Evolutionary conservation across 352 stramenopile genomes (phyloP).

Genomic region (Globisporangium polare): DNA sequence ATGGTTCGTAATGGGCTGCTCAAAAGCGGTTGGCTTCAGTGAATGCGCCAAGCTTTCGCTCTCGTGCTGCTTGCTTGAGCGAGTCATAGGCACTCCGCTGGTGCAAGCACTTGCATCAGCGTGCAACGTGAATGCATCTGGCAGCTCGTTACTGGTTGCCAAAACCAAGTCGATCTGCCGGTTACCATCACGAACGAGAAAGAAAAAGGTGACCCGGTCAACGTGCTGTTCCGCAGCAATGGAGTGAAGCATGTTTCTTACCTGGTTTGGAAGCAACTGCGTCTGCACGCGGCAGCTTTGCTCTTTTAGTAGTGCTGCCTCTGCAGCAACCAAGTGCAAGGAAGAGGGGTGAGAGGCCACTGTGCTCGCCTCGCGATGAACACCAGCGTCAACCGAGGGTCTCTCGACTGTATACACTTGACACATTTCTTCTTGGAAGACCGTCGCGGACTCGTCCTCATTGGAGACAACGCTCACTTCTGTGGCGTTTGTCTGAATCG

Average conservation of each 20-base stretch:
- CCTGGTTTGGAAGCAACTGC: background rate
- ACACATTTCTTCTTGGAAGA: background rate
- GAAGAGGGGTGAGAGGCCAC: background rate
- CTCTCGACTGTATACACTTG: conserved; percentile 19
- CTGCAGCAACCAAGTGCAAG: background rate
- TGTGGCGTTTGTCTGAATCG: too few species aligned
- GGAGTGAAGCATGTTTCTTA: background rate
- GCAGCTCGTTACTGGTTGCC: background rate
- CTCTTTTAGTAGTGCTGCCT: background rate
- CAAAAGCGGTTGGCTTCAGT: conserved; percentile 11
- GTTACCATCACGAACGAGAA: background rate
- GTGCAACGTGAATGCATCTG: background rate
- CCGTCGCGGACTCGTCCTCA: background rate
- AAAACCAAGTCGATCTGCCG: background rate
- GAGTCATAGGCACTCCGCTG: background rate
- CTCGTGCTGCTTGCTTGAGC: background rate
- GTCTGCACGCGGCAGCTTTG: background rate
- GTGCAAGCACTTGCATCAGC: background rate
- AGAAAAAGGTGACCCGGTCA: background rate
- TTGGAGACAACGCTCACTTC: background rate
- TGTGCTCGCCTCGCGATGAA: background rate
- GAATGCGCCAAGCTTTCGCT: background rate
- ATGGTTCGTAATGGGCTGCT: background rate
- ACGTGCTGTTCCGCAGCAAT: background rate
- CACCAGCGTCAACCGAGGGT: background rate